Conservation (phyloP, 805 yeast species). For the Candida dajiaensis region DNA sequence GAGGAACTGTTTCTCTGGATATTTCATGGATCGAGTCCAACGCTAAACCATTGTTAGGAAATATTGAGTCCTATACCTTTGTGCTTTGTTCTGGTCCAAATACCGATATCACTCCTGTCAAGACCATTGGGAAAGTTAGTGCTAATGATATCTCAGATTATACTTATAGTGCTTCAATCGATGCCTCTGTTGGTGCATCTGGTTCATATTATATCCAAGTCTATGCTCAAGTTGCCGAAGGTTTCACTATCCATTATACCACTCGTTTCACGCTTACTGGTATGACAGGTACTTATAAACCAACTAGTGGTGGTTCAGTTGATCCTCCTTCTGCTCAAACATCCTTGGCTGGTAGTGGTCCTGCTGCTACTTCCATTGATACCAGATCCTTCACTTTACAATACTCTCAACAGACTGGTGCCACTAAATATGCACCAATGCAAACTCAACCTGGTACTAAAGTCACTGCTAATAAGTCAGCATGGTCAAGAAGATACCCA, state of each 20-base stretch:
- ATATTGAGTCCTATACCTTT: constrained; percentile 43
- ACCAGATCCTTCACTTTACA: constrained; percentile 58
- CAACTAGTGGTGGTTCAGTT: constrained; percentile 42
- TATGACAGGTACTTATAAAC: constrained; percentile 57
- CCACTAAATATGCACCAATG: constrained; percentile 84
- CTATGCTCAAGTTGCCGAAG: constrained; percentile 35
- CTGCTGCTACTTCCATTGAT: constrained; percentile 35
- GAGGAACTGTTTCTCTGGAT: constrained; percentile 24
- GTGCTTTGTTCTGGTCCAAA: constrained; percentile 67
- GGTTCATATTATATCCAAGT: constrained; percentile 77
- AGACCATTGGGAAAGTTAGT: constrained; percentile 26
- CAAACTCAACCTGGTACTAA: constrained; percentile 77
- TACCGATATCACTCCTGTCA: constrained; percentile 36
- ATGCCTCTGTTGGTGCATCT: constrained; percentile 40
- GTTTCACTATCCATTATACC: constrained; percentile 59
- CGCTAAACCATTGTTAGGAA: constrained; percentile 37
- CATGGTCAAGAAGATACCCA: constrained; percentile 62
- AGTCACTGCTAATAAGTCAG: constrained; percentile 47
- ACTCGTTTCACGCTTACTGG: constrained; percentile 58
- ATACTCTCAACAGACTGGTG: constrained; percentile 75
- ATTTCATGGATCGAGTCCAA: constrained; percentile 56
- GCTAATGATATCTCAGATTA: constrained; percentile 27
- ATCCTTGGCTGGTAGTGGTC: constrained; percentile 27
- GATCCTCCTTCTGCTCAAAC: constrained; percentile 39
- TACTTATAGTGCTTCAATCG: constrained; percentile 36